Evolutionary conservation across 148 eudicot species (phyloP), one percentile per base, ranked within the genome.

Genomic region (Nepenthes gracilis): DNA sequence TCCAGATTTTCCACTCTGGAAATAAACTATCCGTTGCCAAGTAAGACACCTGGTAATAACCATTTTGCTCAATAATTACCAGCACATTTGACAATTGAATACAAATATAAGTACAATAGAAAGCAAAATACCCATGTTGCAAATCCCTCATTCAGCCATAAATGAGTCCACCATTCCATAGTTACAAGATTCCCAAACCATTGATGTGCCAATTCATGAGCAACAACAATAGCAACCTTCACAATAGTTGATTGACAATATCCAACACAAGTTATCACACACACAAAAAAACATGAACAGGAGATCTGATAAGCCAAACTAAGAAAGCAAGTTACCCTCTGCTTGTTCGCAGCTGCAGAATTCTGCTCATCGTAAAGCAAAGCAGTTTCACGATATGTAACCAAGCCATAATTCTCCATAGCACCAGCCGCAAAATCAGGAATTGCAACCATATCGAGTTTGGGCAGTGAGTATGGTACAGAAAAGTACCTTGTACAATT

Each of bases 151-250:
- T 92, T 92, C 75, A 91, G 74, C 97, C 97, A 88, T 53, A 92
- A 76, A 79, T 92, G 90, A 6, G 97, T 87, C 97, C 97, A 91
- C 97, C 97, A 92, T 58, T 92, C 97, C 97, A 92, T 92, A 35
- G 97, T 92, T 59, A 92, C 97, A 62, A 92, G 96, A 80, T 92
- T 88, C 64, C 97, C 97, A 72, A 92, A 92, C 97, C 97, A 91
- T 74, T 92, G 97, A 69, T 92, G 97, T 36, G 96, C 97, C 66
- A 88, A 75, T 79, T 92, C 97, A 78, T 92, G 97, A 68, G 97
- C 94, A 63, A 92, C 96, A 60, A 88, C 96, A 75, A 77, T 78
- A 74, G 97, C 93, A 78, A 92, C 96, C 97, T 91, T 70, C 65
- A 70, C 35, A 35, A 38, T 69, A 57, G 43, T 15, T 36, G 58